These are phyloP conservation scores for Graphium sp. DNA, from an alignment of 2,329 filamentous ascomycete species.

Conservation along the genomic window DNA sequence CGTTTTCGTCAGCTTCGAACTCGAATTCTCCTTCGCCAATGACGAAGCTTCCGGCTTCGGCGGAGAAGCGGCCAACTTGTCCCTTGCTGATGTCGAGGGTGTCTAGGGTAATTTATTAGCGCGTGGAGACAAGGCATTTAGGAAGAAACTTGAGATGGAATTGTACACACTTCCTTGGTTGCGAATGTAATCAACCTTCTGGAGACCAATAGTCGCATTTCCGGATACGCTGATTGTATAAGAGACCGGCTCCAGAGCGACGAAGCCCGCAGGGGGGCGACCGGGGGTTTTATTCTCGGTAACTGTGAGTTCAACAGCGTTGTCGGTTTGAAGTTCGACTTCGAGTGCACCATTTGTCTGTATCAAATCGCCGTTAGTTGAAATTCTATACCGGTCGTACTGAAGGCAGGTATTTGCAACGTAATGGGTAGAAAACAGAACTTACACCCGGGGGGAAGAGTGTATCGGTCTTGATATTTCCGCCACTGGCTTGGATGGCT, in stretches of 20 bases:
- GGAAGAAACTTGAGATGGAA: not conserved
- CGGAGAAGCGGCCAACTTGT: conserved; percentile 16
- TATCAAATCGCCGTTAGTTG: too few relatives aligned
- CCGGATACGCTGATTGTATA: conserved; percentile 16
- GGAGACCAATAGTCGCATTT: conserved; percentile 15
- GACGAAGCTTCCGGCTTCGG: conserved; percentile 17
- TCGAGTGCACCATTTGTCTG: conserved; percentile 17
- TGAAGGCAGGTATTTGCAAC: not conserved
- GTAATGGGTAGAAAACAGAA: not conserved
- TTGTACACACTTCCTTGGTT: conserved; percentile 17
- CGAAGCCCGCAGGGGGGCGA: conserved; percentile 17
- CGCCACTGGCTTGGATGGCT: conserved; percentile 13
- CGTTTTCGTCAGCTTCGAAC: conserved; percentile 23
- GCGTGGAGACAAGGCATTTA: not conserved
- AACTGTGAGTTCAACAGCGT: conserved; percentile 16
- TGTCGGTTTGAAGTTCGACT: conserved; percentile 19
- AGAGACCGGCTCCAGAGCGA: conserved; percentile 17
- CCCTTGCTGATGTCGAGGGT: conserved; percentile 17
- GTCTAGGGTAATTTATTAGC: conserved; percentile 7
- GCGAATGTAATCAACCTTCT: conserved; percentile 21
- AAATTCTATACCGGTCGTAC: too few relatives aligned
- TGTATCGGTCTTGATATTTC: conserved; percentile 15
- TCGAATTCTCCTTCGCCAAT: conserved; percentile 18
- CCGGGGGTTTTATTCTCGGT: conserved; percentile 18
- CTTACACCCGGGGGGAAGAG: conserved; percentile 16